A percentile compares a stretch with the other conserved stretches of the same genome.
Evolutionary conservation across 257 asterid species (phyloP).

Genomic region (Lycium ferocissimum): DNA sequence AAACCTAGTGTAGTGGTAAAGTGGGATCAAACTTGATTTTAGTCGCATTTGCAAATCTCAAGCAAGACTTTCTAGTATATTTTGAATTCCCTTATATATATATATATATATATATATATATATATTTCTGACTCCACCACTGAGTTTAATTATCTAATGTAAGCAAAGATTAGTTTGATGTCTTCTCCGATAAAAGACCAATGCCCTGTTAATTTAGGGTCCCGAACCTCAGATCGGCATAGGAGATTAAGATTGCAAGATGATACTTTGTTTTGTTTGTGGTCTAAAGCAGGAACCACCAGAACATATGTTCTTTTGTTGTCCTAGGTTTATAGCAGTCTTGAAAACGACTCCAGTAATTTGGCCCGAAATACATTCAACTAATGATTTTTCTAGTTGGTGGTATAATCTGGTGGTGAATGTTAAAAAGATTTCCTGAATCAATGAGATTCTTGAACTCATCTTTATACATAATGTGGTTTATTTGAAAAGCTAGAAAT

Average conservation of each 20-base stretch:
- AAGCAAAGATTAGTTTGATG: no score
- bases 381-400: no score
- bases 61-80: no score
- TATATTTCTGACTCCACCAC: no score
- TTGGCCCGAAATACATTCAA: not conserved
- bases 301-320: not conserved
- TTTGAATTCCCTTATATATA: no score
- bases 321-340: not conserved
- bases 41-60: not conserved
- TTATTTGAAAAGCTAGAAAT: not conserved
- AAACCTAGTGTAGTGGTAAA: not conserved
- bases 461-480: not conserved
- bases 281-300: not conserved
- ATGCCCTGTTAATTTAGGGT: no score
- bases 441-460: not conserved
- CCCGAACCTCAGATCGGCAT: not conserved
- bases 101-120: accelerated
- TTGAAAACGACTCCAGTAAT: not conserved
- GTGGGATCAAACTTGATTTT: not conserved
- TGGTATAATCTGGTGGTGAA: no score
- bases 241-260: not conserved
- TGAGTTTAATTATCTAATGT: no score
- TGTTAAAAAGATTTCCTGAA: not conserved
- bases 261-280: not conserved
- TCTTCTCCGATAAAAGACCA: no score